Base-by-base conservation (phyloP, 495 filamentous ascomycete genomes). In the Thozetella sp. region DNA sequence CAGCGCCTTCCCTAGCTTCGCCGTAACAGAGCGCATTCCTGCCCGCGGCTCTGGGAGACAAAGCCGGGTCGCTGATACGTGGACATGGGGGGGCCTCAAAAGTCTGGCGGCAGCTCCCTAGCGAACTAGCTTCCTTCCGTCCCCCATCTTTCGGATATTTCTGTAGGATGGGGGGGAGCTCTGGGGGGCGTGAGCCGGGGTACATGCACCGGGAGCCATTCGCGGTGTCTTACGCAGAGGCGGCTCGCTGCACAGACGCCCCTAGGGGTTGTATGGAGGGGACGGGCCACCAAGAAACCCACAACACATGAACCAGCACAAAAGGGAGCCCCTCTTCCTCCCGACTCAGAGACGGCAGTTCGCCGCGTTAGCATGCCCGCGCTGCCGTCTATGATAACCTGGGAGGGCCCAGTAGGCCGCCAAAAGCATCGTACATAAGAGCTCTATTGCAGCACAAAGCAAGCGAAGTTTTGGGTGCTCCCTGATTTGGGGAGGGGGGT, bases 211-310 rank as follows among this genome's bases (percentile, higher is more conserved):
- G 43, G 43, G 43, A 48, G 43, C 43, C 43, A 48, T 48, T 48
- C 43, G 43, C 43, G 43, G 43, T n/a, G 43, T 10, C 43, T 48
- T 48, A n/a, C 43, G 43, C n/a, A 48, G n/a, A 48, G n/a, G 43
- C 43, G 43, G 43, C 43, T 48, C 43, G 9, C 43, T 48, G 43
- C 43, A 48, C 43, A 48, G 43, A 48, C 43, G 20, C 43, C 43
- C 9, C 43, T 48, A n/a, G n/a, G 43, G 43, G 9, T 6, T 37
- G 43, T 20, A 10, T 4, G 9, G 43, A n/a, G 11, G 20, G 43
- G 11, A 37, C 6, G 6, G 6, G 6, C 6, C 30, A 37, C 30
- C 30, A 6, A 6, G 6, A 6, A 37, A 15, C 15, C 30, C 30
- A 37, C 30, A 37, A 15, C 6, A 6, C 30, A 37, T 37, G 30